Base-by-base conservation (phyloP, 805 yeast species). In the Teunomyces atbi region DNA sequence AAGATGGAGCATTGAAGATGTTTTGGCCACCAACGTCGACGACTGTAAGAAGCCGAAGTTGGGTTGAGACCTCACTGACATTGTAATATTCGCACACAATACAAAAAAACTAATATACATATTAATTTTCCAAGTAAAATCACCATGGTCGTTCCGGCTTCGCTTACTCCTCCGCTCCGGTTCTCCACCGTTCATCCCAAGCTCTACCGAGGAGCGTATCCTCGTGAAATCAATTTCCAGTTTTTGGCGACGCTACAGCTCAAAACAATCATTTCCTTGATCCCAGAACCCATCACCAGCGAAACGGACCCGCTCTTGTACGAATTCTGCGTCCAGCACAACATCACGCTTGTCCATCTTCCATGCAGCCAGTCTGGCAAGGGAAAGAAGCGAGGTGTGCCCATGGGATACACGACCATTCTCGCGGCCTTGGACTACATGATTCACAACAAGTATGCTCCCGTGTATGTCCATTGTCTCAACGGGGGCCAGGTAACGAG, bases 401-500 rank as follows among this genome's bases (percentile, higher is more conserved):
- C 96, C 1, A 71, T 91, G 32, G 88, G 85, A 18, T 80, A 81
- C 54, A 75, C 79, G 11, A 78, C 81, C 1, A 86, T 86, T 0
- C 62, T 76, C 1, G 68, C 74, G 41, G 84, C 85, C 1, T 64
- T 92, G n/a, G 80, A 79, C 48, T 66, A 80, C 33, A 69, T 90
- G 48, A 70, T 85, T 11, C 81, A 85, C 57, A 68, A 73, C 19
- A 75, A 77, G 15, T 68, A 74, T 52, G 78, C 83, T 8, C 96
- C 97, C 0, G 70, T 86, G 1, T 91, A 86, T 60, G 62, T 92
- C 4, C 97, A 92, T 64, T 92, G 98, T 63, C 68, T 83, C 20
- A 91, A 89, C 59, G 98, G 97, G 0, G 90, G 96, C 7, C 90
- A 89, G 52, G 85, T 88, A 2, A 88, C 96, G 0, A 81, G 92